Evolutionary conservation across 2,329 filamentous ascomycete genomes (phyloP).

Genomic region (Epichloe typhina): DNA sequence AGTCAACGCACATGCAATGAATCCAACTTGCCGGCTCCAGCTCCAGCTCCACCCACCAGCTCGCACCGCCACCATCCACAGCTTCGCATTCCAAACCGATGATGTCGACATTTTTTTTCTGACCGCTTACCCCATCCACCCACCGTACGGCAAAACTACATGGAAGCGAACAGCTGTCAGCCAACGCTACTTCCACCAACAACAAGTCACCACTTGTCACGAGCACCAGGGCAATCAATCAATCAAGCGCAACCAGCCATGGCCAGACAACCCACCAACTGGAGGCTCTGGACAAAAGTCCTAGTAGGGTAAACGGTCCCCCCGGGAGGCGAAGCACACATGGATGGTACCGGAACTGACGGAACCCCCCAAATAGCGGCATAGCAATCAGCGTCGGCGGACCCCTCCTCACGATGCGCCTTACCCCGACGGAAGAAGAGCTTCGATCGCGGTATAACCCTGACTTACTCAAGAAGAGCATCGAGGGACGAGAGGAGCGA

Average conservation of each 20-base stretch:
- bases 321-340: too few species aligned
- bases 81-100: neutral
- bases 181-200: neutral
- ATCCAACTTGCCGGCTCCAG: too few species aligned
- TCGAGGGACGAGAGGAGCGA: constrained; percentile 63
- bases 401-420: constrained; percentile 67
- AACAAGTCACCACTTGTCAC: neutral
- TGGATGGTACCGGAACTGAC: too few species aligned
- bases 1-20: too few species aligned
- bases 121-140: neutral
- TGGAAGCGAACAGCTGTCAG: too few species aligned
- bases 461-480: constrained; percentile 75
- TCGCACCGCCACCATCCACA: neutral
- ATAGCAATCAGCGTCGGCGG: constrained; percentile 64
- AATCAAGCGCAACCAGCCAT: constrained; percentile 9
- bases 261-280: constrained; percentile 37
- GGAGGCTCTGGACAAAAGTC: constrained; percentile 57
- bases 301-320: constrained; percentile 38
- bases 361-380: constrained; percentile 39
- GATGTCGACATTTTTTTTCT: neutral
- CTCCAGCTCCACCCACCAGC: neutral
- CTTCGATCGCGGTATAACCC: constrained; percentile 87
- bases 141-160: neutral
- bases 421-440: constrained; percentile 80
- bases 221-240: neutral